Evolutionary conservation across 495 filamentous ascomycete genomes (phyloP), one percentile per base, ranked within the genome.

Genomic region (Penicillium taxi): DNA sequence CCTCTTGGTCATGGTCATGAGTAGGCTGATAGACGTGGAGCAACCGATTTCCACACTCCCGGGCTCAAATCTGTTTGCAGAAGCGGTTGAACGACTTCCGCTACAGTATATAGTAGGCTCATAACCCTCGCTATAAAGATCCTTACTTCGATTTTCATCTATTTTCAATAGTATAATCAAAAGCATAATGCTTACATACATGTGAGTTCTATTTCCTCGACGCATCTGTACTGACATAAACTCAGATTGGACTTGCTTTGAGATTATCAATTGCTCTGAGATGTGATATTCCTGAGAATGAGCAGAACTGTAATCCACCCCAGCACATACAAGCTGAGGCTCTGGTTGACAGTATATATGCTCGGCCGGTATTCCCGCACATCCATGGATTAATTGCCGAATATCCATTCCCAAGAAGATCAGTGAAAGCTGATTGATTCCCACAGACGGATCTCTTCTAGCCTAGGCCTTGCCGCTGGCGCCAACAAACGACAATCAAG

Each of bases 331-430:
- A 50, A 47, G 13, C 23, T 50, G 9, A 28, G 50, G 19, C 30
- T 53, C 2, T 53, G 50, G 50, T 53, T 46, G 46, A 50, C 46
- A 6, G 50, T 53, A 4, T 53, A 53, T n/a, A 53, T 53, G 50
- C 35, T 53, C 1, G 46, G 50, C 17, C 32, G 50, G 50, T 53
- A 43, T 21, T 34, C 3, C 5, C 1, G 5, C 14, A 3, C 6
- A 0, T 15, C 5, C 2, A 17, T 17, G 11, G 16, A 13, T 14
- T 29, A 14, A 7, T 29, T 29, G 7, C 13, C 14, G 6, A 1
- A 14, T 14, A 7, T 31, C 14, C 15, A 13, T 31, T 6, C 28
- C 4, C 11, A 25, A 1, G 1, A 30, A 2, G 1, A 6, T 22
- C n/a, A n/a, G 12, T 28, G 8, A 9, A 23, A 19, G 7, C 16